Evolutionary conservation across 2,329 filamentous ascomycete species (phyloP).

Genomic region (Penicillium nordicum): DNA sequence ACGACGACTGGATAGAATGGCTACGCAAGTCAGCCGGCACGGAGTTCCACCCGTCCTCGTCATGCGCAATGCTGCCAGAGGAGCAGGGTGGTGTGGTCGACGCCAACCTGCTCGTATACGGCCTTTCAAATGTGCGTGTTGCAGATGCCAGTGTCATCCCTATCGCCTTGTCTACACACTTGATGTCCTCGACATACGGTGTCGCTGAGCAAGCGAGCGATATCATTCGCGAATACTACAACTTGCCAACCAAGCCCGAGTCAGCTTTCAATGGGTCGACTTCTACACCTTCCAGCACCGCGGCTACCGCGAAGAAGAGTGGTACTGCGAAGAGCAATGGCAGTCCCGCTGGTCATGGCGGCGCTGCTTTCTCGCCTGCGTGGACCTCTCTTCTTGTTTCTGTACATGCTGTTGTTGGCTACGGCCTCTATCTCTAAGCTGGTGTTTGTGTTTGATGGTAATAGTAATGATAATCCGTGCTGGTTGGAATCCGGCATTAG

Average conservation of each 20-base stretch:
- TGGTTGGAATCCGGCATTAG: not conserved
- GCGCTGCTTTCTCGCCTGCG: not conserved
- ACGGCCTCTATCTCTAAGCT: not conserved
- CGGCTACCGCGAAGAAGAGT: not conserved
- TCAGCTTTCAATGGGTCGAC: not conserved
- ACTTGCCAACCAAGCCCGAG: not conserved
- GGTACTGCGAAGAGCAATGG: not conserved
- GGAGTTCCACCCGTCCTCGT: constrained; percentile 27
- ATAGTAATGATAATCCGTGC: not conserved
- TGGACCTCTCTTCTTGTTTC: not conserved
- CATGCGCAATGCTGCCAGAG: constrained; percentile 30
- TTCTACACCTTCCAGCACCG: not conserved
- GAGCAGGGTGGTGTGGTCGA: constrained; percentile 28
- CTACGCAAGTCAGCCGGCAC: constrained; percentile 17
- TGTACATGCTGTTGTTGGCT: not conserved
- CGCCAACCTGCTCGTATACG: constrained; percentile 28
- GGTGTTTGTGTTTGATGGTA: not conserved
- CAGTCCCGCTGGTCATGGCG: not conserved
- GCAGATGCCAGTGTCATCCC: constrained; percentile 30
- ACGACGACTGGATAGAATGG: constrained; percentile 26
- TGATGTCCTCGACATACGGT: constrained; percentile 36
- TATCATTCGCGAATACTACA: constrained; percentile 2
- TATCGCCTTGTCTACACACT: constrained; percentile 31
- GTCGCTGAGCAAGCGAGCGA: constrained; percentile 26
- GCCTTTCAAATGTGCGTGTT: constrained; percentile 30